Evolutionary conservation across 305 asterid genomes (phyloP), one percentile per base, ranked within the genome.

Genomic region (Solanum hybrid): DNA sequence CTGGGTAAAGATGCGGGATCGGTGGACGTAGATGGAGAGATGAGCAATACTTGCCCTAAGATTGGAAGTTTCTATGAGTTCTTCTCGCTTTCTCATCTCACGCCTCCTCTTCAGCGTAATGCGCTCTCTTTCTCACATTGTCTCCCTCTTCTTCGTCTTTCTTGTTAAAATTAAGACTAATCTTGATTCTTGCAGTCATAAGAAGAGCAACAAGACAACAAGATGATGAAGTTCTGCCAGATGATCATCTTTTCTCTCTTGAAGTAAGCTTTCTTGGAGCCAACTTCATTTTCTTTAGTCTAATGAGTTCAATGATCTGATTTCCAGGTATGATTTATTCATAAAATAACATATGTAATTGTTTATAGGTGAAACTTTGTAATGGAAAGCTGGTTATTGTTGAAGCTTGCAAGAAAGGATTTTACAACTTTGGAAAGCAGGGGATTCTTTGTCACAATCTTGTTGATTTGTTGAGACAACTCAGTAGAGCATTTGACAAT

Each of bases 1-100:
- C 78, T 80, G 88, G 42, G 87, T 51, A 91, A 92, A 88, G 95
- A 94, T 8, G 93, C 92, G 29, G 92, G 89, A 78, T 92, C 94
- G 34, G 89, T 91, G 79, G 98, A 96, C 46, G 95, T 92, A 66
- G 99, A 96, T 86, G 98, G 96, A 89, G 99, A 96, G 91, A 95
- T 97, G 98, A 94, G 92, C 86, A 93, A 96, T 91, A 92, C 98
- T 86, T 95, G 95, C 56, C 99, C 98, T 64, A 96, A 95, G 93
- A 91, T 97, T 79, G 98, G 98, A 86, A 96, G 96, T 95, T 97
- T 97, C 92, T 97, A 97, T 91, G 98, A 97, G 91, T 97, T 97
- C 94, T 97, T 97, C 82, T 97, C 99, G 34, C 98, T 97, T 80
- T 95, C 98, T 73, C 98, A 97, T 93, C 98, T 96, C 93, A 94